A percentile compares a stretch with the other conserved stretches of the same genome.
phyloP scores from a whole-genome alignment of 116 monocot species.

The Zostera marina region DNA sequence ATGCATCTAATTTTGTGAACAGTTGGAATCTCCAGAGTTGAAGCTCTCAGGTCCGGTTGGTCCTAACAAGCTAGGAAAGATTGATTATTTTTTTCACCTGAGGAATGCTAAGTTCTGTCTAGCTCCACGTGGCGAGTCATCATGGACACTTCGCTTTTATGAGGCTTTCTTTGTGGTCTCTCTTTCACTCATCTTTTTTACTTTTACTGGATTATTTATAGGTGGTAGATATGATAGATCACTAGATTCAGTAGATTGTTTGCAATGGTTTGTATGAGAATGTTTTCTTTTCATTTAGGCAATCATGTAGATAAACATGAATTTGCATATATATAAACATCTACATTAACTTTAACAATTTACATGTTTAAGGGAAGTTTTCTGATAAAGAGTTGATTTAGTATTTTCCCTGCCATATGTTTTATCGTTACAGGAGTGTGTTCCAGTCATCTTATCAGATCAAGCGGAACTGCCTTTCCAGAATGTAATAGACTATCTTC shows the following conservation, averaged over 20 bases:
- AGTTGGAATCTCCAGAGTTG: slow-evolving; percentile 98
- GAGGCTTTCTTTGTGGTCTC: slow-evolving; percentile 94
- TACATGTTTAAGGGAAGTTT: too few species aligned
- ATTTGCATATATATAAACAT: too few species aligned
- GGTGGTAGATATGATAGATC: not conserved
- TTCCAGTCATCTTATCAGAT: slow-evolving; percentile 94
- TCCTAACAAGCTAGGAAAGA: slow-evolving; percentile 73
- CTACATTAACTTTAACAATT: too few species aligned
- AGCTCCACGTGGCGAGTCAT: slow-evolving; percentile 95
- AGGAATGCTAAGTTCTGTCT: slow-evolving; percentile 93
- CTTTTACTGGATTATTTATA: not conserved
- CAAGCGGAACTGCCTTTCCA: slow-evolving; percentile 90
- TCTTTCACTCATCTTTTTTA: slow-evolving; percentile 6
- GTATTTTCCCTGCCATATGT: too few species aligned
- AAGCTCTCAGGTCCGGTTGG: slow-evolving; percentile 76
- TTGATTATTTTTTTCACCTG: slow-evolving; percentile 82
- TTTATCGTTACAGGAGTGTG: slow-evolving; percentile 60
- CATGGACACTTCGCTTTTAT: slow-evolving; percentile 97
- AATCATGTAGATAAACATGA: too few species aligned
- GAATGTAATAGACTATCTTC: slow-evolving; percentile 76
- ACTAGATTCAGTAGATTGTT: not conserved
- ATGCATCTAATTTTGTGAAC: slow-evolving; percentile 10
- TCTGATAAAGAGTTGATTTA: too few species aligned
- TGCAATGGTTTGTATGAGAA: too few species aligned
- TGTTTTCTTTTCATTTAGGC: too few species aligned